phyloP scores from a whole-genome alignment of 2,329 filamentous ascomycete species.

The Dactylonectria macrodidyma region DNA sequence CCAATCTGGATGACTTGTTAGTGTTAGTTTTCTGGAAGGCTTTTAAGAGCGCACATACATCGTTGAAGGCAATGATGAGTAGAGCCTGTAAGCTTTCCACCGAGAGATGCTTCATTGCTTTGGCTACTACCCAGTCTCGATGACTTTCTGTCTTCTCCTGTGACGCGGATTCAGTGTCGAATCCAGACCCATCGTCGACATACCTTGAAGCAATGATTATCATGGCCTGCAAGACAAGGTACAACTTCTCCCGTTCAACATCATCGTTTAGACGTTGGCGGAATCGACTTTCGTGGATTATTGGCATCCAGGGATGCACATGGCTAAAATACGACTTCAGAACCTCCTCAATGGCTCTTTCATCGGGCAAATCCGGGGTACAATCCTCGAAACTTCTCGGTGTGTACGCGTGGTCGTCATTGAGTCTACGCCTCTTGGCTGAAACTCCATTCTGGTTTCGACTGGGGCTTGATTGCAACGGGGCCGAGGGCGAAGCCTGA shows the following conservation, averaged over 20 bases:
- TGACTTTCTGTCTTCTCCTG: slow-evolving; percentile 6
- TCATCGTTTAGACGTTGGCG: slow-evolving; percentile 43
- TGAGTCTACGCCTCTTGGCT: slow-evolving; percentile 28
- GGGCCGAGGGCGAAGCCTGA: slow-evolving; percentile 5
- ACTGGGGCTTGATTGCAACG: neutral
- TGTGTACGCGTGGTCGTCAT: neutral
- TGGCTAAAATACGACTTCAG: slow-evolving; percentile 53
- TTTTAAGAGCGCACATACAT: slow-evolving; percentile 47
- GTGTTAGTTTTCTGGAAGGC: slow-evolving; percentile 25
- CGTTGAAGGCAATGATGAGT: slow-evolving; percentile 55
- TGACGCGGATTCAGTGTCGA: neutral
- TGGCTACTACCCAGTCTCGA: slow-evolving; percentile 35
- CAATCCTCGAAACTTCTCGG: neutral
- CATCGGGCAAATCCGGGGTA: neutral
- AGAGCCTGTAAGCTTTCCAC: slow-evolving; percentile 56
- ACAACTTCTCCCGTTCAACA: slow-evolving; percentile 42
- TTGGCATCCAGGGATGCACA: slow-evolving; percentile 58
- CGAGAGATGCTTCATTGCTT: slow-evolving; percentile 50
- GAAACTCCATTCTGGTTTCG: neutral
- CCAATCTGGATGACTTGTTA: slow-evolving; percentile 45
- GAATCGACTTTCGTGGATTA: slow-evolving; percentile 53
- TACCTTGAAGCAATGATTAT: slow-evolving; percentile 45
- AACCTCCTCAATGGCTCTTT: slow-evolving; percentile 39
- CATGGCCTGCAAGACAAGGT: slow-evolving; percentile 55
- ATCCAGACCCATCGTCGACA: slow-evolving; percentile 43